Conservation (phyloP, 805 yeast species). For the Candida chilensis region DNA sequence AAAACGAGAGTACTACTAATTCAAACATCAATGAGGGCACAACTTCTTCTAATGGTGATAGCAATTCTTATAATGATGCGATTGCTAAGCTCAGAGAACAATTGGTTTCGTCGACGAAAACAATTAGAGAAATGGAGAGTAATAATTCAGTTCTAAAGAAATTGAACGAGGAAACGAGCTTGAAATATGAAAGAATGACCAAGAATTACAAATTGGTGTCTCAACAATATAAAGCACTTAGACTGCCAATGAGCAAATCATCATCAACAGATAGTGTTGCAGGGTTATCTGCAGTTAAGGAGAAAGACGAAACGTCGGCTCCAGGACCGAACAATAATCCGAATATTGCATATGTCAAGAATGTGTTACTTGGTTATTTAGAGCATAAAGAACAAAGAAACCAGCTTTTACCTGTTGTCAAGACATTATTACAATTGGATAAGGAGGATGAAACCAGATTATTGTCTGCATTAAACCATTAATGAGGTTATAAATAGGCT, state of each 20-base stretch:
- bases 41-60: neutral
- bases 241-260: conserved; percentile 4
- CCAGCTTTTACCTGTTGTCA: conserved; percentile 77
- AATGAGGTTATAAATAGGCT: too few species aligned
- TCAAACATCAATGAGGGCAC: too few species aligned
- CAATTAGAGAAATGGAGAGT: conserved; percentile 46
- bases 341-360: conserved; percentile 73
- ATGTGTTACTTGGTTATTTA: conserved; percentile 83
- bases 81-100: conserved; percentile 41
- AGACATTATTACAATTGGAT: conserved; percentile 61
- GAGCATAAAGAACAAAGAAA: conserved; percentile 90
- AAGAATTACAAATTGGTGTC: conserved; percentile 62
- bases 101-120: conserved; percentile 38
- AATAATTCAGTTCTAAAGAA: conserved; percentile 44
- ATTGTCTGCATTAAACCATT: conserved; percentile 45
- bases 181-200: conserved; percentile 60
- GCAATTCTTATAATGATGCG: conserved; percentile 5
- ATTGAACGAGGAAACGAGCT: conserved; percentile 56
- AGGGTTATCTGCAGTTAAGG: conserved; percentile 6
- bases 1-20: too few species aligned
- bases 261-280: conserved; percentile 9
- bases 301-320: conserved; percentile 13
- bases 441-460: conserved; percentile 69
- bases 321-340: neutral
- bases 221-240: conserved; percentile 42